These are phyloP conservation scores for Penicillium sp. DNA, from an alignment of 2,329 filamentous ascomycete genomes.

Conservation along the genomic window DNA sequence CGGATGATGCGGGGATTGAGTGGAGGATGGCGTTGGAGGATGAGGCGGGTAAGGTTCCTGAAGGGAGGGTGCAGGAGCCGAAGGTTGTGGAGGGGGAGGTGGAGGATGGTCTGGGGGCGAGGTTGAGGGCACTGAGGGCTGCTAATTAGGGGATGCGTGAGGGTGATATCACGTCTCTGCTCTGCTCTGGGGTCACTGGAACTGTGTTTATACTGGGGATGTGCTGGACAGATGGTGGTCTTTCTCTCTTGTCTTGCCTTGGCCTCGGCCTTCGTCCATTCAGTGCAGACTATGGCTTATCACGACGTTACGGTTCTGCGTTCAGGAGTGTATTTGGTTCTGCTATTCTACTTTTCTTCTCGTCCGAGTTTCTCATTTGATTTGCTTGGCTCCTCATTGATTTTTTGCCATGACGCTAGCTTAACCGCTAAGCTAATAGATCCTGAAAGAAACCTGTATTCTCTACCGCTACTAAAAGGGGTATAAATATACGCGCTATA, in stretches of 20 bases:
- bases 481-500: too few relatives aligned
- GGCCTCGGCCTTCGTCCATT: neutral
- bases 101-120: constrained; percentile 45
- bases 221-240: neutral
- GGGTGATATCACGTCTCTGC: neutral
- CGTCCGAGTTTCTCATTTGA: too few relatives aligned
- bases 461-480: too few relatives aligned
- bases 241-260: neutral
- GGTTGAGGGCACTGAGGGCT: constrained; percentile 43
- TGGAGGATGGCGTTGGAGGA: constrained; percentile 43
- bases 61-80: constrained; percentile 43
- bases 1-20: constrained; percentile 47
- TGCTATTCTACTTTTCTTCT: neutral
- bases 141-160: constrained; percentile 27
- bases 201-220: neutral
- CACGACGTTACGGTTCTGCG: constrained; percentile 1
- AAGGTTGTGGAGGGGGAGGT: constrained; percentile 28
- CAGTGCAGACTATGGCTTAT: neutral
- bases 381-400: too few relatives aligned
- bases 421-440: too few relatives aligned
- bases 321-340: neutral
- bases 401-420: too few relatives aligned
- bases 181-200: too few relatives aligned
- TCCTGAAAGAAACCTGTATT: too few relatives aligned
- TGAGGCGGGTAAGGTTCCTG: constrained; percentile 35